Conservation (phyloP, 169 alveolate genomes). For the Plasmodium chabaudi region DNA sequence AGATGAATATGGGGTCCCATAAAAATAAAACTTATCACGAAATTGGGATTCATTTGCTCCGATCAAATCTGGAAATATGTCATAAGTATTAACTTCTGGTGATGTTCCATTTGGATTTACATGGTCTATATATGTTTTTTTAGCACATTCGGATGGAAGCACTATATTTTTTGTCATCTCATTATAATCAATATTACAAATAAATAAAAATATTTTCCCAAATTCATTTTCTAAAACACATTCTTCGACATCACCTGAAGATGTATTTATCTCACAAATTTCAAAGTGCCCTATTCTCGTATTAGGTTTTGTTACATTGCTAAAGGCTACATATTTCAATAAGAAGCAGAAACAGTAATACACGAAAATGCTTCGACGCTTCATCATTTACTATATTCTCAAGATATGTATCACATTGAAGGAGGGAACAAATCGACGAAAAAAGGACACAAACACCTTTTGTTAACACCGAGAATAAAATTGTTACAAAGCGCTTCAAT, state of each 20-base stretch:
- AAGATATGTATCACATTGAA: background rate
- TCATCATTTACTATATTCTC: constrained; percentile 10
- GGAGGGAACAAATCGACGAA: background rate
- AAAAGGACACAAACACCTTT: background rate
- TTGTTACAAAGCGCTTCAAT: background rate
- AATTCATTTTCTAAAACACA: constrained; percentile 48
- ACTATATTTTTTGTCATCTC: background rate
- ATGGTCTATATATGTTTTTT: constrained; percentile 26
- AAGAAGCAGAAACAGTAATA: background rate
- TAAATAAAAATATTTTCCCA: constrained; percentile 44
- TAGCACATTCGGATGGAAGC: constrained; percentile 20
- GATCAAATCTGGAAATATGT: constrained; percentile 26
- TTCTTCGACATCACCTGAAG: constrained; percentile 28
- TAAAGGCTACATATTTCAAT: background rate
- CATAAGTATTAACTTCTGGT: constrained; percentile 47
- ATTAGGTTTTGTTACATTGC: constrained; percentile 13
- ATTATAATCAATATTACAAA: background rate
- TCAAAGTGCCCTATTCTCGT: constrained; percentile 19
- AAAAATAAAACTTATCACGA: constrained; percentile 1
- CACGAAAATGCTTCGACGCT: background rate
- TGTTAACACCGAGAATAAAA: background rate
- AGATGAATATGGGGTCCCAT: constrained; percentile 40
- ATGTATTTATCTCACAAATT: constrained; percentile 8
- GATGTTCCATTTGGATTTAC: constrained; percentile 40
- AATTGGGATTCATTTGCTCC: constrained; percentile 18